Conservation (phyloP, 108 stramenopile species). For the Nitzschia sp. region DNA sequence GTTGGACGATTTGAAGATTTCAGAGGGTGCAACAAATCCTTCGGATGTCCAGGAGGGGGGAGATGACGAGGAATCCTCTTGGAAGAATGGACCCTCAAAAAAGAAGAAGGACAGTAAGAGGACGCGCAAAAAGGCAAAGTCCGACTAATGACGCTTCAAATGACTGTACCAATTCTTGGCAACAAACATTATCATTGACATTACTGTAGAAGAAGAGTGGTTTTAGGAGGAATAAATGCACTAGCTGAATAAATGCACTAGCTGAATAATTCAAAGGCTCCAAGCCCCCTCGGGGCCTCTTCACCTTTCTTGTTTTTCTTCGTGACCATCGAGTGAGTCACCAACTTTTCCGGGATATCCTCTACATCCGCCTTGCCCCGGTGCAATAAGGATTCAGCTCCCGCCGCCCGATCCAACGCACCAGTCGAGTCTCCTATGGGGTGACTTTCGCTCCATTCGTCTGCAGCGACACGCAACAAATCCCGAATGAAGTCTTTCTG, state of each 20-base stretch:
- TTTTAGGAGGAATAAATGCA: neutral
- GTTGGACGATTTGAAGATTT: constrained; percentile 63
- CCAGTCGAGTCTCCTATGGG: constrained; percentile 28
- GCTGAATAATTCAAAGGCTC: constrained; percentile 21
- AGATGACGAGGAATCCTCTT: neutral
- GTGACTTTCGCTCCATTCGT: constrained; percentile 55
- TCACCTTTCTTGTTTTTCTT: constrained; percentile 38
- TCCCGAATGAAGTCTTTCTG: constrained; percentile 86
- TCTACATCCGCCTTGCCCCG: constrained; percentile 40
- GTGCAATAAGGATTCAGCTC: constrained; percentile 72
- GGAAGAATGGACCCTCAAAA: neutral
- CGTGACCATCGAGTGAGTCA: constrained; percentile 61
- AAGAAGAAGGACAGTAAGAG: neutral
- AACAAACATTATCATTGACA: too few relatives aligned
- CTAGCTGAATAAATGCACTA: neutral
- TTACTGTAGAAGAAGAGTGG: neutral
- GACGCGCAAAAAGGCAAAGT: too few relatives aligned
- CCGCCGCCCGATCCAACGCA: constrained; percentile 61
- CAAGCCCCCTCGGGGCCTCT: constrained; percentile 6
- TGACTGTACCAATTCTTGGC: too few relatives aligned
- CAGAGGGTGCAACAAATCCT: neutral
- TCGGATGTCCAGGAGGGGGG: neutral
- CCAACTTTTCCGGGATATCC: constrained; percentile 76
- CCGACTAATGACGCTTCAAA: too few relatives aligned
- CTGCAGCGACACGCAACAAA: constrained; percentile 72